These are phyloP conservation scores for Periconia sp. DNA, from an alignment of 2,329 filamentous ascomycete genomes.

Conservation along the genomic window DNA sequence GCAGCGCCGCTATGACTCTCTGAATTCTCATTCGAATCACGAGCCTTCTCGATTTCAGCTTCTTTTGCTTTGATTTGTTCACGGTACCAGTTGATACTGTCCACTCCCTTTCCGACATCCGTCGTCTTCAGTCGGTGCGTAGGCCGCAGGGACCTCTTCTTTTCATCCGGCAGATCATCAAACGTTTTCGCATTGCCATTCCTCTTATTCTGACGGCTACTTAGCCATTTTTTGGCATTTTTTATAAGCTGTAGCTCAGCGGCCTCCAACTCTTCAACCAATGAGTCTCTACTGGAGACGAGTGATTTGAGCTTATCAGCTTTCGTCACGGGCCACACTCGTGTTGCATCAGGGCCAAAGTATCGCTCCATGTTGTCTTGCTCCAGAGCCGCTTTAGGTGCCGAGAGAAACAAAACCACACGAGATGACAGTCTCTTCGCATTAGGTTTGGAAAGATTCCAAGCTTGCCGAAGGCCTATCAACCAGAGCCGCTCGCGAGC, in stretches of 20 bases:
- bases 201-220: slow-evolving; percentile 62
- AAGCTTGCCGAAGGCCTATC: slow-evolving; percentile 90
- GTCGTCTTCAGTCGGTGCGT: slow-evolving; percentile 38
- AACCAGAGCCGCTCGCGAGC: slow-evolving; percentile 88
- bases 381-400: slow-evolving; percentile 76
- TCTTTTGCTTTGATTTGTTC: slow-evolving; percentile 74
- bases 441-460: slow-evolving; percentile 82
- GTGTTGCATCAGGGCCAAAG: slow-evolving; percentile 78
- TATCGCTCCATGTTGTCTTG: slow-evolving; percentile 75
- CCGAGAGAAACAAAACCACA: slow-evolving; percentile 85
- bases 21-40: slow-evolving; percentile 65
- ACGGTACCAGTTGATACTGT: slow-evolving; percentile 90
- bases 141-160: slow-evolving; percentile 62
- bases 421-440: slow-evolving; percentile 84
- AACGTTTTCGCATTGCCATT: slow-evolving; percentile 50
- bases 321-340: slow-evolving; percentile 81
- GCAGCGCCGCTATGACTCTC: slow-evolving; percentile 62
- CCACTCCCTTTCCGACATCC: slow-evolving; percentile 82
- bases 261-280: slow-evolving; percentile 78
- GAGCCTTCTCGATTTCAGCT: slow-evolving; percentile 68
- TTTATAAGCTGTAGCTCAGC: slow-evolving; percentile 86
- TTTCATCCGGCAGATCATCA: slow-evolving; percentile 54
- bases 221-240: slow-evolving; percentile 72
- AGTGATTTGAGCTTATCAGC: slow-evolving; percentile 76
- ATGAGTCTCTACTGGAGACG: slow-evolving; percentile 78